phyloP scores from a whole-genome alignment of 225 moss, liverwort and hornwort genomes.

The Physcomitrium patens region DNA sequence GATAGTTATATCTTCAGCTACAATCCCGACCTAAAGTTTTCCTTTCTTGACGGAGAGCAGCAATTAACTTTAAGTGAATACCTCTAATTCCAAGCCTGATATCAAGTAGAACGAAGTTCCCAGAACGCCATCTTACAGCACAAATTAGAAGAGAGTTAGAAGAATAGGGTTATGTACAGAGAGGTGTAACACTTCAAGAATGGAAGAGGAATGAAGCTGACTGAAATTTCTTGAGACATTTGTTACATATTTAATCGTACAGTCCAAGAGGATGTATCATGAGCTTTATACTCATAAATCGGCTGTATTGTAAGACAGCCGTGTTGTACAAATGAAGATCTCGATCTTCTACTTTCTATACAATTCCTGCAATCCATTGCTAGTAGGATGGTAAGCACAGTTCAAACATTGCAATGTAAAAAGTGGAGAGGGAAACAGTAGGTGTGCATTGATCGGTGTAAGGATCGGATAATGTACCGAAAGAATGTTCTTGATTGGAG shows the following conservation, averaged over 20 bases:
- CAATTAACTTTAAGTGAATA: no score
- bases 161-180: slow-evolving; percentile 23
- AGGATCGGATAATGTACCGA: slow-evolving; percentile 21
- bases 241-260: slow-evolving; percentile 28
- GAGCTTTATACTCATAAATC: slow-evolving; percentile 44
- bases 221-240: slow-evolving; percentile 25
- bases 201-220: slow-evolving; percentile 21
- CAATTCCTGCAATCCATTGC: slow-evolving; percentile 31
- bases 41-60: background rate
- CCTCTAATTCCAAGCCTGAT: background rate
- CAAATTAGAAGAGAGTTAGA: background rate
- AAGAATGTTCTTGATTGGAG: slow-evolving; percentile 1
- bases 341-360: slow-evolving; percentile 15
- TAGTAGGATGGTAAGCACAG: background rate
- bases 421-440: background rate
- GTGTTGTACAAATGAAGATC: slow-evolving; percentile 19
- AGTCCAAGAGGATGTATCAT: slow-evolving; percentile 17
- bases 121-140: background rate
- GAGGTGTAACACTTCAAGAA: background rate
- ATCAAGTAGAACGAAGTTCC: background rate
- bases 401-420: background rate
- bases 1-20: no score
- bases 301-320: background rate
- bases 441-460: background rate
- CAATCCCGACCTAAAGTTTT: background rate